Percentiles rank a stretch among this genome's conserved stretches.
These are phyloP conservation scores for Wallacemonas sp. DNA, from an alignment of 208 protist species.

Conservation along the genomic window DNA sequence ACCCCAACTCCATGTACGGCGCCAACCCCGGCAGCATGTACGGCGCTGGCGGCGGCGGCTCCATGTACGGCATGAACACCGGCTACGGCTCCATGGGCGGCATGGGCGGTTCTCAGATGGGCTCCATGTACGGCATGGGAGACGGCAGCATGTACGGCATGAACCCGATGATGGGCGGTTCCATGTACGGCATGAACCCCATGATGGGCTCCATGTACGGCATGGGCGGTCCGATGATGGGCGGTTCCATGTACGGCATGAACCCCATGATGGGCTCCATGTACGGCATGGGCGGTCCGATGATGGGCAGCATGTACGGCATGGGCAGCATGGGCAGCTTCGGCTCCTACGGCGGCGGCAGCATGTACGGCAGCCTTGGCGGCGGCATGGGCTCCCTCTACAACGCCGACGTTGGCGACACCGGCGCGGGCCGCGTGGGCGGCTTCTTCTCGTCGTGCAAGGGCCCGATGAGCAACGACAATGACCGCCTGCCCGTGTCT, in stretches of 20 bases:
- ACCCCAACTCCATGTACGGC: constrained; percentile 30
- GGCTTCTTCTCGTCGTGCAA: constrained; percentile 15
- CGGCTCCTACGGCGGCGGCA: constrained; percentile 27
- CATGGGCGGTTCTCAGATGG: constrained; percentile 26
- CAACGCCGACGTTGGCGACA: constrained; percentile 12
- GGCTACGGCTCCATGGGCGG: constrained; percentile 28
- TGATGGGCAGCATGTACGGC: constrained; percentile 29
- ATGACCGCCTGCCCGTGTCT: neutral
- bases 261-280: constrained; percentile 14
- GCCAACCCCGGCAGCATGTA: constrained; percentile 22
- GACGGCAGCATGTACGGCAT: constrained; percentile 18
- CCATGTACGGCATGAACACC: constrained; percentile 37
- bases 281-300: constrained; percentile 21
- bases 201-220: constrained; percentile 18
- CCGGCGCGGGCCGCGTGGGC: neutral
- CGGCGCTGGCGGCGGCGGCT: constrained; percentile 30
- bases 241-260: constrained; percentile 35
- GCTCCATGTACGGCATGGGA: constrained; percentile 32
- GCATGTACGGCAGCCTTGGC: constrained; percentile 21
- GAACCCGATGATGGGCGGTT: constrained; percentile 12
- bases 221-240: constrained; percentile 24
- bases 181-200: constrained; percentile 36
- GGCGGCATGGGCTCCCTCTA: constrained; percentile 23
- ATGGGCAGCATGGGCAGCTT: constrained; percentile 33
- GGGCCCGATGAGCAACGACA: constrained; percentile 13